These are phyloP conservation scores for Triticum urartu DNA, from an alignment of 176 grass and related monocot genomes.

Conservation along the genomic window DNA sequence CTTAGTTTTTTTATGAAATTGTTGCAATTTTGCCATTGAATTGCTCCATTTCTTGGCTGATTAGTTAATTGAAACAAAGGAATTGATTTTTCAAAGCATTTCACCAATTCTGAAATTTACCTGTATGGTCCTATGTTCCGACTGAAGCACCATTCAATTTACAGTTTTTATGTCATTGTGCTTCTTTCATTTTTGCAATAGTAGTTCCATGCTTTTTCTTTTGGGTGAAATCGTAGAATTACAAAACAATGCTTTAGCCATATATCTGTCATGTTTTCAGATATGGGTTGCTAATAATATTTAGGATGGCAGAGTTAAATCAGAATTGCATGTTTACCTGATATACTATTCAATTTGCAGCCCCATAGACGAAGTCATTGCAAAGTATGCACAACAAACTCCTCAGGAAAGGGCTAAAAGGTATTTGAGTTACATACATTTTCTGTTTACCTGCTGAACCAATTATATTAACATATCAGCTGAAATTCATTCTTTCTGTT, in stretches of 20 bases:
- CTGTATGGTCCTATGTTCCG: not conserved
- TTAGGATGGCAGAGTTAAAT: not conserved
- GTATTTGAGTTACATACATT: slow-evolving; percentile 20
- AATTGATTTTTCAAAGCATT: not conserved
- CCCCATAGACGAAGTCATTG: slow-evolving; percentile 57
- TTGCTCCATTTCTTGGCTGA: not conserved
- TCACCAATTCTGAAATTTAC: not conserved
- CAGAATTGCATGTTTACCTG: not conserved
- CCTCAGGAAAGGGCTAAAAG: slow-evolving; percentile 83
- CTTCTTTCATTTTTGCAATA: not conserved
- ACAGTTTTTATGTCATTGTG: not conserved
- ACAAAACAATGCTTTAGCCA: not conserved
- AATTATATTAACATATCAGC: not conserved
- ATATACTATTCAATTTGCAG: slow-evolving; percentile 31
- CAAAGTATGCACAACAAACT: slow-evolving; percentile 62
- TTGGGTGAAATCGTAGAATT: not conserved
- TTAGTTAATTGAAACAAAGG: not conserved
- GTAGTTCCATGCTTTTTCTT: not conserved
- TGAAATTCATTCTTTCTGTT: not conserved
- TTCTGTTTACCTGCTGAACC: not conserved
- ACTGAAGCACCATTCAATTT: not conserved
- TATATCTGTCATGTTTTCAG: not conserved
- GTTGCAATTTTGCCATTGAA: not conserved
- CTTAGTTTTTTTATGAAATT: not conserved
- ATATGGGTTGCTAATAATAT: not conserved